Percentiles rank a stretch among this genome's conserved stretches.
phyloP scores from a whole-genome alignment of 306 rosid genomes.

The Cyclanthera cordifolia region DNA sequence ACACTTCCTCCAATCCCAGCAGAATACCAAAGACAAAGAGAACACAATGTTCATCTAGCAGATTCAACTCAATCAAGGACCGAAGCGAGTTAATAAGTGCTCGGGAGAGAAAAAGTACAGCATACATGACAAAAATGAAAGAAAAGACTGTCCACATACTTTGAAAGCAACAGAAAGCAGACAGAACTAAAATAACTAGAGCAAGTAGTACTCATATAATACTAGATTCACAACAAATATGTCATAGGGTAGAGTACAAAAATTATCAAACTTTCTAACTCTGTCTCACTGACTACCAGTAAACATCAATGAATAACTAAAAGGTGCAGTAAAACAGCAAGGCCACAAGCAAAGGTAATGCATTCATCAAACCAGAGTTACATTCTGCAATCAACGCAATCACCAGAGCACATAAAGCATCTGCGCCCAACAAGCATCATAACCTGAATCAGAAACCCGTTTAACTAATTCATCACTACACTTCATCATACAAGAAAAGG shows the following conservation, averaged over 20 bases:
- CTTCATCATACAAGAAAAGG: slow-evolving; percentile 20
- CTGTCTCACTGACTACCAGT: slow-evolving; percentile 6
- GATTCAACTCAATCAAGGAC: background rate
- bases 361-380: slow-evolving; percentile 87
- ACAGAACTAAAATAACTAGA: background rate
- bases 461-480: slow-evolving; percentile 49
- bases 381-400: slow-evolving; percentile 90
- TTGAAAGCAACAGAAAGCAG: slow-evolving; percentile 2
- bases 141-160: background rate
- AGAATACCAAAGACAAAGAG: background rate
- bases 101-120: background rate
- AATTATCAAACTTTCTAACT: slow-evolving; percentile 13
- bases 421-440: slow-evolving; percentile 81
- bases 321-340: slow-evolving; percentile 13
- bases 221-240: slow-evolving; percentile 4
- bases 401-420: slow-evolving; percentile 99
- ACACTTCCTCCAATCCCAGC: no score
- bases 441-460: slow-evolving; percentile 98
- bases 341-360: slow-evolving; percentile 27
- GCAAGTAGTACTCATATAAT: background rate
- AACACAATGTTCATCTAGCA: background rate
- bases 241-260: slow-evolving; percentile 11
- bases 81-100: background rate
- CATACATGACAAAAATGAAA: background rate
- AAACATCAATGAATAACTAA: slow-evolving; percentile 10